These are phyloP conservation scores for Gossypium thurberi DNA, from an alignment of 345 rosid species.

Conservation along the genomic window DNA sequence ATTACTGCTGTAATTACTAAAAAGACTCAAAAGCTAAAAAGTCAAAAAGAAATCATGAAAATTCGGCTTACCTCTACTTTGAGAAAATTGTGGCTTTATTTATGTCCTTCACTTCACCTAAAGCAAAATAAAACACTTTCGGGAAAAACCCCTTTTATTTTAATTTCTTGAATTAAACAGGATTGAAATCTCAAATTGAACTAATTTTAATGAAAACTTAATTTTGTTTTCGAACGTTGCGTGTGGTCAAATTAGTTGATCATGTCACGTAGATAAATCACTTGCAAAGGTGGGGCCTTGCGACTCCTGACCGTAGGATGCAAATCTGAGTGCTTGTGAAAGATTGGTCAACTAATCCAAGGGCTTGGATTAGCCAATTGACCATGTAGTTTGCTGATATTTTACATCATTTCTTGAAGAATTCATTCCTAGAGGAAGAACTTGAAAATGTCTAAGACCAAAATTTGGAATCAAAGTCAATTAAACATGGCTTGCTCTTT, in stretches of 20 bases:
- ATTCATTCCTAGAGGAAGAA: too few species aligned
- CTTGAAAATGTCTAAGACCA: too few species aligned
- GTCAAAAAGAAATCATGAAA: background rate
- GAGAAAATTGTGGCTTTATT: background rate
- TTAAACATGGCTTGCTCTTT: background rate
- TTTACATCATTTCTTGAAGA: too few species aligned
- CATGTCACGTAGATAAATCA: background rate
- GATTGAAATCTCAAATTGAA: background rate
- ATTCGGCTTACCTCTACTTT: constrained; percentile 1
- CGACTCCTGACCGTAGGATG: too few species aligned
- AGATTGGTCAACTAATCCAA: too few species aligned
- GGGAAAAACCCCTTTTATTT: background rate
- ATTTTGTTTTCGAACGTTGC: background rate
- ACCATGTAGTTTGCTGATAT: too few species aligned
- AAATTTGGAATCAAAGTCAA: background rate
- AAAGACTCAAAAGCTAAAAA: background rate
- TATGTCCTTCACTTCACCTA: background rate
- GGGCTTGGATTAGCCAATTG: too few species aligned
- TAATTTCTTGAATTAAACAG: background rate
- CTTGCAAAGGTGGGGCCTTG: too few species aligned
- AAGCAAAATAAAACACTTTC: background rate
- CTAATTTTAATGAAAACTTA: background rate
- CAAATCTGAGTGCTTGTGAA: too few species aligned
- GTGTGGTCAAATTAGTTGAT: background rate
- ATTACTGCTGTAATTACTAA: background rate